Evolutionary conservation across 345 rosid genomes (phyloP).

Genomic region (Eucalyptus curtisii): DNA sequence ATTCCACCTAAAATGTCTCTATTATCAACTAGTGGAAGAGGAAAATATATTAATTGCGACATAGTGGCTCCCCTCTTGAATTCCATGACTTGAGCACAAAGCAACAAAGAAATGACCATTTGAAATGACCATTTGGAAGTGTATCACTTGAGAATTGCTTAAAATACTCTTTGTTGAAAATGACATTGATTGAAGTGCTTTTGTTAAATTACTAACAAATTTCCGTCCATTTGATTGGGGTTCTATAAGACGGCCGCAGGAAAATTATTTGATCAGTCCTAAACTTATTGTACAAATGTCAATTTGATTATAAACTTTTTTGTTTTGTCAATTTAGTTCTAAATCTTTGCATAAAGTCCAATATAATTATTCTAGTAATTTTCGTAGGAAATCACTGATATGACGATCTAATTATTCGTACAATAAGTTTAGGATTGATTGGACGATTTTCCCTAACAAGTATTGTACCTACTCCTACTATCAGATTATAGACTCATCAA

Average conservation of each 20-base stretch:
- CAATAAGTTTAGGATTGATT: background rate
- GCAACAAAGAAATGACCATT: conserved; percentile 10
- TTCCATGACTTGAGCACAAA: conserved; percentile 10
- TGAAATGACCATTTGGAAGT: background rate
- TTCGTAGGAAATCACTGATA: background rate
- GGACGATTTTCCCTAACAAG: background rate
- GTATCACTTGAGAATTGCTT: background rate
- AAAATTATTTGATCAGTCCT: background rate
- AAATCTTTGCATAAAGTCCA: background rate
- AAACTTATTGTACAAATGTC: background rate
- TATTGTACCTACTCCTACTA: no score
- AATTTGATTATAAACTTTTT: background rate
- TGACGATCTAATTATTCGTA: background rate
- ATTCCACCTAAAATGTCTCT: conserved; percentile 14
- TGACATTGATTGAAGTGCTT: background rate
- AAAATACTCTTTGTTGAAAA: background rate
- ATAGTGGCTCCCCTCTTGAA: background rate
- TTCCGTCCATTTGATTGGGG: background rate
- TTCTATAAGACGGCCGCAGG: background rate
- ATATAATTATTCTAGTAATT: background rate
- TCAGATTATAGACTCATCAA: background rate
- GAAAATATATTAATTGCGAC: background rate
- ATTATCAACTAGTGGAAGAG: conserved; percentile 7
- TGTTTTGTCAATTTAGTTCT: background rate
- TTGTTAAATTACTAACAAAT: background rate